phyloP scores from a whole-genome alignment of 2,329 filamentous ascomycete species.

The Apiospora malaysiana region DNA sequence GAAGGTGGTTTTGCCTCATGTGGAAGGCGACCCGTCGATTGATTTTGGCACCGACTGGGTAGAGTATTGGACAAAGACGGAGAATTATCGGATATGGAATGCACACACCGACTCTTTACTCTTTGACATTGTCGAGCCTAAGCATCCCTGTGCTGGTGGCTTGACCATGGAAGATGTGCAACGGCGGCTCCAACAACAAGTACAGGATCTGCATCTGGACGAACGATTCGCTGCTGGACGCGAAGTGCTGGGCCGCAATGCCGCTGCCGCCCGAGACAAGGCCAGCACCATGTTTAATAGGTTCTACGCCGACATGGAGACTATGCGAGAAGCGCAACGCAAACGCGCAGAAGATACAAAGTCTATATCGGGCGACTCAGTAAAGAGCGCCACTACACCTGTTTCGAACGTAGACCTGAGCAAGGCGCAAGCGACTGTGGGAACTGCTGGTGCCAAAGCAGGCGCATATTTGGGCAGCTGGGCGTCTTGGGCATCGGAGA shows the following conservation, averaged over 20 bases:
- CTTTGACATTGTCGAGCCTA: constrained; percentile 92
- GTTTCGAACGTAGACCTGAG: constrained; percentile 41
- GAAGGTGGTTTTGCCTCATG: constrained; percentile 65
- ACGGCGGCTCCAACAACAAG: constrained; percentile 85
- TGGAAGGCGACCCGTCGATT: constrained; percentile 81
- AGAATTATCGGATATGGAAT: constrained; percentile 92
- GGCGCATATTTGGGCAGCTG: constrained; percentile 72
- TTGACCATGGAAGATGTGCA: constrained; percentile 95
- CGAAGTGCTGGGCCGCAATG: constrained; percentile 85
- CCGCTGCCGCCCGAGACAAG: constrained; percentile 88
- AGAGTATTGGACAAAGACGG: constrained; percentile 83
- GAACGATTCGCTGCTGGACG: constrained; percentile 83
- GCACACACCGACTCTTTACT: constrained; percentile 81
- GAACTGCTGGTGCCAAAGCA: constrained; percentile 60
- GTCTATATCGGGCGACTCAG: constrained; percentile 32
- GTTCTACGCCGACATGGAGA: constrained; percentile 89
- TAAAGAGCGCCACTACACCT: constrained; percentile 35
- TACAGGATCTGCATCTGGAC: constrained; percentile 92
- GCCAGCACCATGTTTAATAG: constrained; percentile 86
- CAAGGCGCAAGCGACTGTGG: constrained; percentile 50
- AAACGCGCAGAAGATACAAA: constrained; percentile 64
- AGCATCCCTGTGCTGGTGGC: constrained; percentile 91
- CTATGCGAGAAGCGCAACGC: constrained; percentile 75
- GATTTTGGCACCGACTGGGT: constrained; percentile 89
- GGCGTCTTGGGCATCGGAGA: constrained; percentile 76